These are phyloP conservation scores for Neurospora sp. DNA, from an alignment of 495 filamentous ascomycete genomes.

Conservation along the genomic window DNA sequence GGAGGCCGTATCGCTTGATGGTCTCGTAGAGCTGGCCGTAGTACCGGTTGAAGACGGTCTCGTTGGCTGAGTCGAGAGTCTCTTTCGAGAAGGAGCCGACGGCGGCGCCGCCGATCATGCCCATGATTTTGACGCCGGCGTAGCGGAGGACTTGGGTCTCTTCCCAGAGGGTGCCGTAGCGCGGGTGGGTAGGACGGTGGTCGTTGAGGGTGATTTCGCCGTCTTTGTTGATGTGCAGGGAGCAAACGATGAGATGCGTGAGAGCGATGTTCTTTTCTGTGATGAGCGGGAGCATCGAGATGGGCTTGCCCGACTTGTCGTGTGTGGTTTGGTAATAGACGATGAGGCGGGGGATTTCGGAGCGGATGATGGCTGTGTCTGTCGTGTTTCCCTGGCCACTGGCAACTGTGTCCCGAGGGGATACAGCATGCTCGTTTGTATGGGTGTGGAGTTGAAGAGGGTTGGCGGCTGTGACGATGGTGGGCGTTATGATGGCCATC, in stretches of 20 bases:
- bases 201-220: conserved; percentile 64
- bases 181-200: conserved; percentile 43
- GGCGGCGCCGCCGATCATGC: conserved; percentile 77
- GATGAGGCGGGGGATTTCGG: conserved; percentile 34
- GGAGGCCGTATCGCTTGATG: conserved; percentile 45
- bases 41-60: conserved; percentile 49
- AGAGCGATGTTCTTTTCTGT: conserved; percentile 38
- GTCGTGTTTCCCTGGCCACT: neutral
- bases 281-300: conserved; percentile 65
- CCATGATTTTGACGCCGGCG: conserved; percentile 59
- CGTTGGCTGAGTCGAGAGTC: conserved; percentile 47
- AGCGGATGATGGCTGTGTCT: neutral
- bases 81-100: conserved; percentile 46
- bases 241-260: conserved; percentile 67
- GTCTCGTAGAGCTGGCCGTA: conserved; percentile 54
- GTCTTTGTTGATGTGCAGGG: conserved; percentile 58
- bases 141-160: conserved; percentile 50
- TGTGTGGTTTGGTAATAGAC: conserved; percentile 67
- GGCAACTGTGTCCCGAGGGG: neutral
- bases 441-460: neutral
- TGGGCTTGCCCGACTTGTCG: conserved; percentile 40
- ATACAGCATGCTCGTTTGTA: neutral
- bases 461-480: neutral
- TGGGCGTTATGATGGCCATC: neutral
- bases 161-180: conserved; percentile 53